Evolutionary conservation across 495 filamentous ascomycete genomes (phyloP), one percentile per base, ranked within the genome.

Genomic region (Annulohypoxylon nitens): DNA sequence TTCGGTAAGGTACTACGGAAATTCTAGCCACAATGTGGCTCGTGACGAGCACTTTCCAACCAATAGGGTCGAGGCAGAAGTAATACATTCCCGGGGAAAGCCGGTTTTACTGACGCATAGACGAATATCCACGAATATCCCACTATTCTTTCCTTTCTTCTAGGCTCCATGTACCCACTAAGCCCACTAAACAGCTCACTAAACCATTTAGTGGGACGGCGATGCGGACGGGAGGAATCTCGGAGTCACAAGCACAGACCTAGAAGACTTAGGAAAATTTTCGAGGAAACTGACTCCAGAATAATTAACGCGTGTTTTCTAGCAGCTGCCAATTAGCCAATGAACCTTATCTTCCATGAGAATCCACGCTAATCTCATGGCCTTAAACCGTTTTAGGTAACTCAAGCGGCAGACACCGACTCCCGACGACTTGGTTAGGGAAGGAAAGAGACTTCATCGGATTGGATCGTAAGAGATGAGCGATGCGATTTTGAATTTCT

Each of bases 81-180:
- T 79, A 79, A 77, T 77, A 75, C 75, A 61, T 16, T 71, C 63
- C 75, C 77, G 77, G 75, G 72, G 72, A 67, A 74, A 74, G 61
- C 72, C 77, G 77, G 70, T 57, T 70, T 47, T 37, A 41, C 16
- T 64, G 20, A 51, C 48, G 63, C 69, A 51, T 55, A 55, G 54
- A 20, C 39, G 10, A n/a, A 14, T 61, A 58, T 26, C 63, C 47
- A 20, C 39, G 10, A n/a, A 14, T 57, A 58, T 26, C 63, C 47
- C n/a, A 59, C 23, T 59, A 10, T 26, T 26, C 20, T 34, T 60
- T 43, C 36, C 57, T 43, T 60, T 60, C n/a, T 41, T 43, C 36
- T 30, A 60, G 55, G 11, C 53, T 36, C 34, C 9, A 33, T n/a
- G 12, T 41, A 67, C 43, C 54, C 34, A 66, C 47, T n/a, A 25